Percentiles rank a stretch among this genome's conserved stretches.
Evolutionary conservation across 108 stramenopile species (phyloP).

Genomic region (Fistulifera solaris): DNA sequence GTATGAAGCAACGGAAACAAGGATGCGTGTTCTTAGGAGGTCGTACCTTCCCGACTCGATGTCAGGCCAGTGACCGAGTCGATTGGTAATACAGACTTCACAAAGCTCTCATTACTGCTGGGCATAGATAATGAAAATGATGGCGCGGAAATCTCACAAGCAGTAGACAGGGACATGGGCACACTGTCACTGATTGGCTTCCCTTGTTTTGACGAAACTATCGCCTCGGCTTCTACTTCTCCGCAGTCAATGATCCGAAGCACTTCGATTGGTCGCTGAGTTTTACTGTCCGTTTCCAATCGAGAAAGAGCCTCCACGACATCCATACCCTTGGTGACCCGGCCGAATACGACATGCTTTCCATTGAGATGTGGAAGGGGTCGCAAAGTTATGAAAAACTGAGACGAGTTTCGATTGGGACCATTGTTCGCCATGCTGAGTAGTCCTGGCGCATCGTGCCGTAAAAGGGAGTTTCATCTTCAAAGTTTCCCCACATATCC

Average conservation of each 20-base stretch:
- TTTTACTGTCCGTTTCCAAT: constrained; percentile 15
- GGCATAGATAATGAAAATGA: too few species aligned
- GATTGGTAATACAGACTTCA: too few species aligned
- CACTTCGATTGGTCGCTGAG: constrained; percentile 10
- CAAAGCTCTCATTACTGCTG: too few species aligned
- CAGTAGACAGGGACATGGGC: too few species aligned
- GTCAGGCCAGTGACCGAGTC: too few species aligned
- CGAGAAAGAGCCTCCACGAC: constrained; percentile 24
- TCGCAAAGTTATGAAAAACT: constrained; percentile 70
- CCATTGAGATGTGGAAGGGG: constrained; percentile 57
- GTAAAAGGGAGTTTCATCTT: constrained; percentile 53
- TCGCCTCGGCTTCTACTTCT: not conserved
- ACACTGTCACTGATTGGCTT: too few species aligned
- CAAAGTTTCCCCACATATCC: constrained; percentile 63
- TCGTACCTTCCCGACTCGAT: too few species aligned
- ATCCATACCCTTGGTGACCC: constrained; percentile 51
- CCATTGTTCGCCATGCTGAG: constrained; percentile 80
- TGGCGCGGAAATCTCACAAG: too few species aligned
- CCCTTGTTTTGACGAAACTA: too few species aligned
- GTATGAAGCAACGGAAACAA: too few species aligned
- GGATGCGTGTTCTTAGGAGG: too few species aligned
- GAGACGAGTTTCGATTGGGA: constrained; percentile 59
- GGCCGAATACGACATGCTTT: constrained; percentile 85
- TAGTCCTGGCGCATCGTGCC: constrained; percentile 50
- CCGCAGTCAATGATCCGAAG: constrained; percentile 23